Evolutionary conservation across 257 asterid genomes (phyloP).

Genomic region (Nemophila menziesii): DNA sequence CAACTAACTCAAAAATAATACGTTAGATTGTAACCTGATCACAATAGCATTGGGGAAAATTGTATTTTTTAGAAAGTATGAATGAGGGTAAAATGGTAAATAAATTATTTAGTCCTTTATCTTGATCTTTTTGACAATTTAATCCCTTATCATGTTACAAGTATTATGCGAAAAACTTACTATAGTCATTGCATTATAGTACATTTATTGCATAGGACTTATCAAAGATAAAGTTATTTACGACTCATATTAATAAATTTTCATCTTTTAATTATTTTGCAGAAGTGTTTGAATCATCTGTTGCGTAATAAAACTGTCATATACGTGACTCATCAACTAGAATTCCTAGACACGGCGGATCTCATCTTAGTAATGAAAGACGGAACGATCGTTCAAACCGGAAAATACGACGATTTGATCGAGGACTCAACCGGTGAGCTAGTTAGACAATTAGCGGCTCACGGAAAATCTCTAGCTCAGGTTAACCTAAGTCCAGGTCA

Average conservation of each 20-base stretch:
- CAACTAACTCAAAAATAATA: too few relatives aligned
- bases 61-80: too few relatives aligned
- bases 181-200: too few relatives aligned
- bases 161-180: too few relatives aligned
- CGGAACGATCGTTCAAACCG: slow-evolving; percentile 61
- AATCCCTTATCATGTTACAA: too few relatives aligned
- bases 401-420: slow-evolving; percentile 53
- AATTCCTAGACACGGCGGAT: slow-evolving; percentile 61
- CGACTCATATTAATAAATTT: not conserved
- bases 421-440: slow-evolving; percentile 50
- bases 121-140: too few relatives aligned
- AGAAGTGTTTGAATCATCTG: slow-evolving; percentile 63
- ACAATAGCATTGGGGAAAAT: too few relatives aligned
- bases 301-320: slow-evolving; percentile 47
- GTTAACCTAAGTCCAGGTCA: slow-evolving; percentile 23
- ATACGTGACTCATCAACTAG: slow-evolving; percentile 79
- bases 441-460: slow-evolving; percentile 51
- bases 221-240: too few relatives aligned
- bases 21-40: too few relatives aligned
- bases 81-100: too few relatives aligned
- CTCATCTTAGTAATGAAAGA: slow-evolving; percentile 72
- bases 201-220: too few relatives aligned
- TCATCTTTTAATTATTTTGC: slow-evolving; percentile 15
- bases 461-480: slow-evolving; percentile 41
- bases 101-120: too few relatives aligned